Percentiles rank a stretch among this genome's conserved stretches.
Evolutionary conservation across 1,284 basidiomycete species (phyloP).

Genomic region (Anthracocystis panici-leucophaei): DNA sequence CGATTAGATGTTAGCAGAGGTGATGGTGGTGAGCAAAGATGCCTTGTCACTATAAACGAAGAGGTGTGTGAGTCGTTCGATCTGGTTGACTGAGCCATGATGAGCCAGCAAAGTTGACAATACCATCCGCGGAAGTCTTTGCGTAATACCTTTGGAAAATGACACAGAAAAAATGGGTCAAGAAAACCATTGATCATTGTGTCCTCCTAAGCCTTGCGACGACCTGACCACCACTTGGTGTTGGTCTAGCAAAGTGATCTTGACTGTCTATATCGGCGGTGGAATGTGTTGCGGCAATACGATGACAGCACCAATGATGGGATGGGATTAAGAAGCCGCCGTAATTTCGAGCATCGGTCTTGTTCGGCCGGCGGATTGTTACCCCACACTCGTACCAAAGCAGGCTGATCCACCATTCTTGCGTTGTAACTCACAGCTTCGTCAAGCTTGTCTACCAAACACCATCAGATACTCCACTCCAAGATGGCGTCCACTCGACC

Average conservation of each 20-base stretch:
- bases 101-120: neutral
- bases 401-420: too few species aligned
- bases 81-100: neutral
- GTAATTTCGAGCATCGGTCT: slow-evolving; percentile 18
- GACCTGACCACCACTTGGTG: neutral
- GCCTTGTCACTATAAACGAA: neutral
- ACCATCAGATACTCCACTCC: neutral
- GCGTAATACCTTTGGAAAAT: neutral
- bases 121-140: neutral
- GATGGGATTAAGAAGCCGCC: neutral
- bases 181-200: neutral
- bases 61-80: too few species aligned
- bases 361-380: slow-evolving; percentile 24
- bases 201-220: neutral
- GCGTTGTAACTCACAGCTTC: neutral
- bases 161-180: neutral
- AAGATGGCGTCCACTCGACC: slow-evolving; percentile 35
- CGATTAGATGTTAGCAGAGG: neutral
- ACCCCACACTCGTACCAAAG: slow-evolving; percentile 6
- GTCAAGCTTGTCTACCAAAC: neutral
- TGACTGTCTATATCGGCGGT: neutral
- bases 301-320: neutral
- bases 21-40: neutral
- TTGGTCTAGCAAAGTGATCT: neutral
- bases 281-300: neutral